Conservation (phyloP, 495 filamentous ascomycete species). For the Trichoderma orchidacearum region DNA sequence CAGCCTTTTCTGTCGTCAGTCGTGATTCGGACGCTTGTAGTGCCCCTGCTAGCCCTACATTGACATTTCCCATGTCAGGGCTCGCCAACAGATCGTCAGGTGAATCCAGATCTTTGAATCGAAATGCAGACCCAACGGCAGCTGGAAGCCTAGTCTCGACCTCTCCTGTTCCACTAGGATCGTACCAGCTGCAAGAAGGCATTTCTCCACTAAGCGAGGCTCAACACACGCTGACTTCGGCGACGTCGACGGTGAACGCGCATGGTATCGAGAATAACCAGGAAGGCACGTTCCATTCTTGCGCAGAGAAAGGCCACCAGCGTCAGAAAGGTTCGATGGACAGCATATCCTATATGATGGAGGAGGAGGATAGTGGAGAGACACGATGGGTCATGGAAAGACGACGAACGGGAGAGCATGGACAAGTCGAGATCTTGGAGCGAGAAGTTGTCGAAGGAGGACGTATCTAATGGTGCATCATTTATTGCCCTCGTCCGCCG, state of each 20-base stretch:
- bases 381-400: conserved; percentile 44
- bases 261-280: neutral
- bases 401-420: conserved; percentile 35
- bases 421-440: conserved; percentile 31
- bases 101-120: neutral
- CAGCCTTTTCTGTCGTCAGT: conserved; percentile 24
- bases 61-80: conserved; percentile 16
- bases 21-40: conserved; percentile 23
- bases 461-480: conserved; percentile 10
- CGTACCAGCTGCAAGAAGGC: neutral
- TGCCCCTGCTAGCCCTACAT: conserved; percentile 22
- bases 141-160: neutral
- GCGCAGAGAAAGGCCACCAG: conserved; percentile 25
- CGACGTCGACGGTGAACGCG: neutral
- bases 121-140: neutral
- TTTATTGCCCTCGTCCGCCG: neutral
- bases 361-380: conserved; percentile 33
- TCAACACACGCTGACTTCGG: conserved; percentile 7
- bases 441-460: conserved; percentile 20
- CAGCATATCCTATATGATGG: conserved; percentile 40
- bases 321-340: conserved; percentile 33
- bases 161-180: neutral
- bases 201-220: conserved; percentile 2
- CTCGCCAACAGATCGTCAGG: neutral
- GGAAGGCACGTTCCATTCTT: conserved; percentile 7